Conservation (phyloP, 805 yeast species). For the Wickerhamomyces silvicola region DNA sequence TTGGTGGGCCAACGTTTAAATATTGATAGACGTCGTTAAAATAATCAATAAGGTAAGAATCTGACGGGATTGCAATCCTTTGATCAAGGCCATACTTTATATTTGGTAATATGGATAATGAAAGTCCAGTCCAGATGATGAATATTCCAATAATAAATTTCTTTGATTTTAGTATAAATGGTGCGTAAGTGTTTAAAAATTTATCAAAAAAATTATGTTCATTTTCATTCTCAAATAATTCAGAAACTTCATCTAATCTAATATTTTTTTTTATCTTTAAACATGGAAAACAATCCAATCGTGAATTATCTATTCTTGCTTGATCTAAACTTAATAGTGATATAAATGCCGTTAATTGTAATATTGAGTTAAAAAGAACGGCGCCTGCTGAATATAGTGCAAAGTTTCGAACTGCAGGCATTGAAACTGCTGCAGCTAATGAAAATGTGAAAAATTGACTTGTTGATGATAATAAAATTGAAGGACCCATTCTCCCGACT, state of each 20-base stretch:
- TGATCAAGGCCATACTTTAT: conserved; percentile 83
- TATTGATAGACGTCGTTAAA: conserved; percentile 69
- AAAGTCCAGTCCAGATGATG: conserved; percentile 56
- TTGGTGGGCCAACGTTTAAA: conserved; percentile 86
- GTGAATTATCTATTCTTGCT: conserved; percentile 46
- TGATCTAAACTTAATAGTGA: conserved; percentile 67
- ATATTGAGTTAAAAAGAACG: conserved; percentile 61
- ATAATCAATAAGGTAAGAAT: conserved; percentile 75
- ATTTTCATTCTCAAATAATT: conserved; percentile 21
- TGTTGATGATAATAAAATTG: conserved; percentile 69
- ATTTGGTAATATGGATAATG: conserved; percentile 62
- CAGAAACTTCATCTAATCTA: conserved; percentile 18
- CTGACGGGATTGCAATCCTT: conserved; percentile 77
- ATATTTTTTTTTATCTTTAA: conserved; percentile 23
- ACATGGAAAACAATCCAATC: conserved; percentile 62
- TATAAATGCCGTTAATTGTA: conserved; percentile 80
- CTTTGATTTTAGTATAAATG: conserved; percentile 44
- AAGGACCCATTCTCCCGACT: conserved; percentile 76
- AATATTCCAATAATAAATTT: conserved; percentile 49
- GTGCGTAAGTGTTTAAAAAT: conserved; percentile 43
- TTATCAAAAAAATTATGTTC: conserved; percentile 30
- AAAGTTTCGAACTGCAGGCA: conserved; percentile 96
- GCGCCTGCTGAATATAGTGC: conserved; percentile 90
- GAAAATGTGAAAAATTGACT: conserved; percentile 77
- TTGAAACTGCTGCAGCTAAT: conserved; percentile 72